Evolutionary conservation across 441 rosid genomes (phyloP).

Genomic region (Eutrema salsugineum): DNA sequence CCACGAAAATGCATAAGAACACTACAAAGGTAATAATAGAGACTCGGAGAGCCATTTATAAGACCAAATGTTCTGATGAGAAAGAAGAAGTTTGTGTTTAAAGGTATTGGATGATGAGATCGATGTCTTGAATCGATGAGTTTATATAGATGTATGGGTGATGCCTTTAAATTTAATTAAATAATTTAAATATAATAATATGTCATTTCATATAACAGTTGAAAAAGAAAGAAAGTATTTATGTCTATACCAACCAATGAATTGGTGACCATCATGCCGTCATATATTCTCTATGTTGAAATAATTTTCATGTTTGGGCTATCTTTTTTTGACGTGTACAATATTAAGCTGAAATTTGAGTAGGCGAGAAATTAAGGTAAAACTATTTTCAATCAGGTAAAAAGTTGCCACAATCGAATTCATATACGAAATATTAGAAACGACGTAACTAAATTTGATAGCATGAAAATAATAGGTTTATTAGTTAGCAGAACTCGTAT

Average conservation of each 20-base stretch:
- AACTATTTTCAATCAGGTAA: not conserved
- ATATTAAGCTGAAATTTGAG: not conserved
- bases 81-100: slow-evolving; percentile 21
- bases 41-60: slow-evolving; percentile 35
- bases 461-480: not conserved
- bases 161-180: not conserved
- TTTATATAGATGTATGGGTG: slow-evolving; percentile 25
- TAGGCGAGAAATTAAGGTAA: not conserved
- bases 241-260: slow-evolving; percentile 17
- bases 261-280: slow-evolving; percentile 15
- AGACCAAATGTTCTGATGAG: slow-evolving; percentile 19
- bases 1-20: slow-evolving; percentile 33
- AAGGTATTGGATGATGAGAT: slow-evolving; percentile 17
- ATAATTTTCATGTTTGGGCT: not conserved
- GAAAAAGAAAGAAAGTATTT: not conserved
- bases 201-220: not conserved
- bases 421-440: not conserved
- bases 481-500: not conserved
- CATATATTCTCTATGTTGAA: slow-evolving; percentile 16
- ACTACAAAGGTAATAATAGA: slow-evolving; percentile 21
- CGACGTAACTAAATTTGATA: not conserved
- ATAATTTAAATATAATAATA: not conserved
- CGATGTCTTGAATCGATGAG: slow-evolving; percentile 7
- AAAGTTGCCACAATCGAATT: not conserved
- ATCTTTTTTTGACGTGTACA: slow-evolving; percentile 1